Base-by-base conservation (phyloP, 352 stramenopile genomes). In the Phytophthora citrophthora region DNA sequence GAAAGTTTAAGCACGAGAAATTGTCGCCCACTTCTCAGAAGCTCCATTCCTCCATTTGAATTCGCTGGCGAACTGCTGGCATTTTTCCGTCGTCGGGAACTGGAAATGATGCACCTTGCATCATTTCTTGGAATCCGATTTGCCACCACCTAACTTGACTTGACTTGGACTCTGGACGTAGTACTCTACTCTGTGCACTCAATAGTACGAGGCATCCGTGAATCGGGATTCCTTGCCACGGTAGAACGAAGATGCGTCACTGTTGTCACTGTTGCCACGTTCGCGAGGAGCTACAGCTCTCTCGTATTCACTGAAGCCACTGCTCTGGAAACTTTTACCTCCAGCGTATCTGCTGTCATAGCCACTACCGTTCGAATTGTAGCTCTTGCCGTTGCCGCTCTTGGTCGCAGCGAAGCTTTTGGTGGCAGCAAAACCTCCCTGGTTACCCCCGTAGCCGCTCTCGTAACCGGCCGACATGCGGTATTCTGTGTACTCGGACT, bases 251-350 rank as follows among this genome's bases (percentile, higher is more conserved):
- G 68, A 72, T 18, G 72, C 53, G 47, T 74, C 64, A 38, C 54
- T 77, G 24, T 63, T 59, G 16, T 16, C 43, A 31, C 65, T 63
- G 31, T 63, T n/a, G 23, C 31, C 55, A n/a, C 51, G 31, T 4
- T 59, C 46, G 26, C 52, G 68, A 5, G 54, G 43, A 5, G 59
- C 23, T 4, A 61, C 61, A 0, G 24, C 40, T 13, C 54, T 64
- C 13, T 69, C 64, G 24, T 80, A 70, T 23, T 66, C 70, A 38
- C 75, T 84, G 60, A 77, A 84, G 20, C 77, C 72, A 11, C 61
- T 61, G 57, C 70, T 84, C 27, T 76, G 47, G 48, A 79, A 81
- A 31, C 53, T 76, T 24, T 68, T 66, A 4, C 39, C 56, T 41
- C 27, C 49, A 2, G 49, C 56, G 23, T 47, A 63, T 43, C 63